A percentile compares a stretch with the other conserved stretches of the same genome.
Conservation (phyloP, 2,329 filamentous ascomycete genomes). For the Basipetospora chlamydospora region DNA sequence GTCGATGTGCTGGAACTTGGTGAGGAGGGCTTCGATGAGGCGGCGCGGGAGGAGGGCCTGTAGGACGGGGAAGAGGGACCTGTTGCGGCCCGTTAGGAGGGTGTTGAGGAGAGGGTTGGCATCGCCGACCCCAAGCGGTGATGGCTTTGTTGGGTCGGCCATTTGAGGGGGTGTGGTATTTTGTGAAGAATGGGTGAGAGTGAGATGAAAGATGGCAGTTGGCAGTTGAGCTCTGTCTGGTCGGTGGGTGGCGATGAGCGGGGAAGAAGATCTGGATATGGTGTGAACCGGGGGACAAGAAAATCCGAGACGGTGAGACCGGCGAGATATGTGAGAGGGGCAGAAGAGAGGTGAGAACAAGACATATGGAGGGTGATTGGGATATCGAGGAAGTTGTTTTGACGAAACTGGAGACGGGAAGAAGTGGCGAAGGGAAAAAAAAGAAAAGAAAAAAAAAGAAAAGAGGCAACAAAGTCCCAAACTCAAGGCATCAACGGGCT, state of each 20-base stretch:
- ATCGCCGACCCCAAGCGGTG: no score
- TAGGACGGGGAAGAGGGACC: background rate
- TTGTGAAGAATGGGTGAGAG: background rate
- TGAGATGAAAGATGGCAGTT: background rate
- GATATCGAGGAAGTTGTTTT: background rate
- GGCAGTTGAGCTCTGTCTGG: background rate
- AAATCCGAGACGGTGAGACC: background rate
- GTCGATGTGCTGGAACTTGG: constrained; percentile 19
- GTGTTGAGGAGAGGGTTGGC: background rate
- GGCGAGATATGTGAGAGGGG: background rate
- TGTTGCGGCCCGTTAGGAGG: background rate
- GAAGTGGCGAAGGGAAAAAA: background rate
- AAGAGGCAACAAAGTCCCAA: background rate
- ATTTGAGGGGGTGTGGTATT: background rate
- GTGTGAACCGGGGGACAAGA: background rate
- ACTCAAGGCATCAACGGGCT: no score
- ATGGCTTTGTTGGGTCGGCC: no score
- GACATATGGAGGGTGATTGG: background rate
- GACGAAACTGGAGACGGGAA: background rate
- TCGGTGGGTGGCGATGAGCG: background rate
- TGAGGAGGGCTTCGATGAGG: constrained; percentile 14
- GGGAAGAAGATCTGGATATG: background rate
- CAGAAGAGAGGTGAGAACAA: background rate
- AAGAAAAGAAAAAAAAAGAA: background rate
- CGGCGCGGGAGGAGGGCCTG: constrained; percentile 19